Base-by-base conservation (phyloP, 1,284 basidiomycete genomes). In the Mycena sp. region DNA sequence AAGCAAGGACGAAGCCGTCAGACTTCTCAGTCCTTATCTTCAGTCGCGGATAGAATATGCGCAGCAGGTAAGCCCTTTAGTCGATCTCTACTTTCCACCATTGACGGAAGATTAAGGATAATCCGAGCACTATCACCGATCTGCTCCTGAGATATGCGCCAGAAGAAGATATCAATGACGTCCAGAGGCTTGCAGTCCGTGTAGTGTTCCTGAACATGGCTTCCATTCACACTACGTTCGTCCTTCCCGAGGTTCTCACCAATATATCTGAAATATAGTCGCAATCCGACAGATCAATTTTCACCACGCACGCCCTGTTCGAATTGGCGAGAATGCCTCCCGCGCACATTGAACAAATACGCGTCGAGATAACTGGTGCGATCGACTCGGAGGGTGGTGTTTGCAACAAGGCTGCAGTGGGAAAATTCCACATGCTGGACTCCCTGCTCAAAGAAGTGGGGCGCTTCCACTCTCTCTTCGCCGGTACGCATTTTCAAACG, bases 281-380 rank as follows among this genome's bases (percentile, higher is more conserved):
- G n/a, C n/a, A n/a, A n/a, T n/a, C n/a, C n/a, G n/a, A n/a, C n/a
- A 38, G 77, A 74, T 73, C 75, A 21, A 78, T 80, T 35, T 79
- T 79, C 65, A 73, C 76, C 21, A 77, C 78, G 9, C 76, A 79
- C 57, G 64, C 73, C 2, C 65, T 79, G 7, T 78, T 79, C 57
- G 76, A 79, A 52, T 70, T 80, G 19, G 74, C 76, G 1, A 58
- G 76, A 17, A 67, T 80, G 53, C 61, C 73, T 14, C 46, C 65
- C 14, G 61, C 70, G 50, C 69, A 76, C 25, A 58, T 78, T 16
- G 71, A 77, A n/a, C 61, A 70, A 54, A 77, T 80, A 50, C 68
- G 77, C 58, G 63, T 64, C 32, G 78, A 77, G 66, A 68, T 79
- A 1, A 41, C 58, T 7, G 70, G 69, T 43, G 78, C 76, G 4